Evolutionary conservation across 495 filamentous ascomycete species (phyloP), one percentile per base, ranked within the genome.

Genomic region (Neurospora africana): DNA sequence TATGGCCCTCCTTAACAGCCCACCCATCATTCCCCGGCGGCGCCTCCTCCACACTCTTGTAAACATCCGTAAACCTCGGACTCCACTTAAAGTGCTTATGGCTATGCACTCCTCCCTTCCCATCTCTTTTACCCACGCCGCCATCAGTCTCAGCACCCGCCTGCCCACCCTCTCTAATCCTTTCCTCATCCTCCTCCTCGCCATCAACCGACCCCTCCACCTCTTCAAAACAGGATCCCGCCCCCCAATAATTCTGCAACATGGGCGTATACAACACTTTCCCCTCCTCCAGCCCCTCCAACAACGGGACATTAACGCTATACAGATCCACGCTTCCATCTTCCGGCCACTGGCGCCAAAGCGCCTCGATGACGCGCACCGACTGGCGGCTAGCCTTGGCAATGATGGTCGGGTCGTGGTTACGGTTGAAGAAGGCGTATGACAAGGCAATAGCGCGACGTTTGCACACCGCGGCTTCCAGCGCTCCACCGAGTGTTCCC

Each of bases 51-150:
- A 97, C 93, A 69, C 91, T 93, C 73, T 89, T 86, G 79, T 92
- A 91, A 2, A 99, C 92, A 83, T 97, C 94, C 23, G 86, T 83
- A 80, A 97, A 95, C 71, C 89, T 89, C 1, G 95, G 95, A 71
- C 91, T 87, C 95, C 95, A 99, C 81, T 92, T 92, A 83, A 98
- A 99, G 80, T 97, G 92, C 79, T 91, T 93, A 79, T 94, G 91
- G 72, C 82, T 83, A 85, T 90, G 81, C 75, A 82, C 77, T 69
- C 76, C 77, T 69, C 27, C 53, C 27, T 8, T 61, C 1, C 27
- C 27, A 30, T 19, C 53, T 13, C 53, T 61, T 13, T 75, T 74
- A 40, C 44, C 61, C 72, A 21, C 43, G 70, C 76, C 68, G 68
- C 78, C 72, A 70, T 76, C 61, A 71, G 77, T 71, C 72, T 72